Evolutionary conservation across 495 filamentous ascomycete genomes (phyloP).

Genomic region (Cenococcum geophilum): DNA sequence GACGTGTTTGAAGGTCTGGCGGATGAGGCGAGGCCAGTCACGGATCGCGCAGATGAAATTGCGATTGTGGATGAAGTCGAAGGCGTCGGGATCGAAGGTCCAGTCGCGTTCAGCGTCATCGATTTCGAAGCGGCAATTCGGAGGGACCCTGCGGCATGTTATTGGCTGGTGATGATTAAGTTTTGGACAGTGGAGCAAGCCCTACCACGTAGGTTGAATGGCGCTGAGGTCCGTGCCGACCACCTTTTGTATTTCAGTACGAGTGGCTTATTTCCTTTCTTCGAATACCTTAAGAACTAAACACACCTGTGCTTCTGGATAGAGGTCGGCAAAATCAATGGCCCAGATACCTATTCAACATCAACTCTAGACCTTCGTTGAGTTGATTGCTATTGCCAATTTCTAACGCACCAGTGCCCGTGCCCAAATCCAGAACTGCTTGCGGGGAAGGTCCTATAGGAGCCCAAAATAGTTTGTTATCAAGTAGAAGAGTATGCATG

Average conservation of each 20-base stretch:
- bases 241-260: slow-evolving; percentile 35
- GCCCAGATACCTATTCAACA: slow-evolving; percentile 9
- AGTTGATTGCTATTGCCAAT: no score
- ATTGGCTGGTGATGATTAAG: no score
- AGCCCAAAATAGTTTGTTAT: slow-evolving; percentile 10
- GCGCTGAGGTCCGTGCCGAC: slow-evolving; percentile 6
- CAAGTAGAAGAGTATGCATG: slow-evolving; percentile 2
- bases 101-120: slow-evolving; percentile 12
- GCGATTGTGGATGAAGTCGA: slow-evolving; percentile 8
- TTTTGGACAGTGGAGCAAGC: no score
- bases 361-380: no score
- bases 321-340: slow-evolving; percentile 3
- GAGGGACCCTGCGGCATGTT: not conserved
- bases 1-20: slow-evolving; percentile 6
- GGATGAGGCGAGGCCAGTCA: slow-evolving; percentile 9
- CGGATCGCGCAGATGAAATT: slow-evolving; percentile 5
- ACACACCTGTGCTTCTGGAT: no score
- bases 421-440: slow-evolving; percentile 7
- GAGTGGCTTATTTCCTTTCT: no score
- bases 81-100: not conserved
- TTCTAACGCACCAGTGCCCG: not conserved
- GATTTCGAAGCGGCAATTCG: slow-evolving; percentile 9
- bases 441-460: slow-evolving; percentile 1
- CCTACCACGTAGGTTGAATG: slow-evolving; percentile 2
- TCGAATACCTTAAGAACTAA: no score